These are phyloP conservation scores for Metahyphopichia silvanorum DNA, from an alignment of 805 yeast genomes.

Conservation along the genomic window DNA sequence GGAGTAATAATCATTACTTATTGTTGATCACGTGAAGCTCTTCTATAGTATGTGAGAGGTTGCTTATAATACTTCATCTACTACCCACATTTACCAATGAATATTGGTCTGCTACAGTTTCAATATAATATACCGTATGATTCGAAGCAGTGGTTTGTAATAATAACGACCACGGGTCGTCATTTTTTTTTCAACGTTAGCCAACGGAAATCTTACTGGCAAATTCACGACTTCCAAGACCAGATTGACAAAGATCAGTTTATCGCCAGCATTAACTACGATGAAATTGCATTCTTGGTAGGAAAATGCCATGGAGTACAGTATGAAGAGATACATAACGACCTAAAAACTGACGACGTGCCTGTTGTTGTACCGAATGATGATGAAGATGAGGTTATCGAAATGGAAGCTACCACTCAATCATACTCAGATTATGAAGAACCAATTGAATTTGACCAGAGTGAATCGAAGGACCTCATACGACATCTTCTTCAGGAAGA, in stretches of 20 bases:
- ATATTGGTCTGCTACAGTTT: background rate
- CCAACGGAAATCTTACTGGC: constrained; percentile 28
- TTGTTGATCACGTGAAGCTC: no score
- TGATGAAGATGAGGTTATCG: constrained; percentile 4
- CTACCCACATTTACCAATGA: background rate
- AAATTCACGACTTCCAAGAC: constrained; percentile 18
- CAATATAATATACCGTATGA: constrained; percentile 1
- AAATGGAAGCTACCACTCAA: no score
- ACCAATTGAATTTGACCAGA: no score
- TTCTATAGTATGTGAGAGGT: no score
- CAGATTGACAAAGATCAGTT: constrained; percentile 19
- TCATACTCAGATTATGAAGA: no score
- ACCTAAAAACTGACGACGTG: constrained; percentile 2
- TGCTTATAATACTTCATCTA: background rate
- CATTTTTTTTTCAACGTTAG: constrained; percentile 31
- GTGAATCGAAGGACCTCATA: no score
- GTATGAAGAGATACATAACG: background rate
- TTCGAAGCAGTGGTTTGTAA: constrained; percentile 23
- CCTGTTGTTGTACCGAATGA: background rate
- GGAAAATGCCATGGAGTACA: constrained; percentile 25
- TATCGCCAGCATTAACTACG: constrained; percentile 20
- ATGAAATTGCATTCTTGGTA: constrained; percentile 24
- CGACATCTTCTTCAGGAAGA: no score
- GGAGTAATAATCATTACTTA: no score
- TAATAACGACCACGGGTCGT: constrained; percentile 19